Percentiles rank a stretch among this genome's conserved stretches.
Conservation (phyloP, 2,329 filamentous ascomycete species). For the Lecanicillium sp. region DNA sequence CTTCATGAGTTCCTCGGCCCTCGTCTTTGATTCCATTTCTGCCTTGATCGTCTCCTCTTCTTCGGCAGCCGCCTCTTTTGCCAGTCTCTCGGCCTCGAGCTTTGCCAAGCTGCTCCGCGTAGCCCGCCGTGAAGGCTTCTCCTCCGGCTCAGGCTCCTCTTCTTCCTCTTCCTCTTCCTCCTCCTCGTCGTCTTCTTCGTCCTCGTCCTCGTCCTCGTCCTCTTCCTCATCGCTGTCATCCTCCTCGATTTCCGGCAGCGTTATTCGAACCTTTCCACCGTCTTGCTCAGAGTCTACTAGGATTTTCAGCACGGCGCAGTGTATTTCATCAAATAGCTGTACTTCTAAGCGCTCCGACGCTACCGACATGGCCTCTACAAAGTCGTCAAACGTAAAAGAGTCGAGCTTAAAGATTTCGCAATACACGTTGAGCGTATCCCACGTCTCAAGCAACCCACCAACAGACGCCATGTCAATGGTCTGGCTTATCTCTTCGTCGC, state of each 20-base stretch:
- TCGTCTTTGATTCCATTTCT: conserved; percentile 48
- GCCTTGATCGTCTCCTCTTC: conserved; percentile 38
- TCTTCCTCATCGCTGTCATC: conserved; percentile 61
- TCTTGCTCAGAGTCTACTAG: conserved; percentile 69
- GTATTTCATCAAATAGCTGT: conserved; percentile 80
- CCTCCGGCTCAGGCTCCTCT: conserved; percentile 62
- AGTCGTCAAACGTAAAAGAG: conserved; percentile 97
- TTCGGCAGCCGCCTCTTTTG: conserved; percentile 48
- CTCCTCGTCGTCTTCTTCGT: conserved; percentile 48
- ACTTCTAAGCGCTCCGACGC: conserved; percentile 66
- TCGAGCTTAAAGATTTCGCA: conserved; percentile 90
- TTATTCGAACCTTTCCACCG: conserved; percentile 71
- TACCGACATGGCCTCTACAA: conserved; percentile 76
- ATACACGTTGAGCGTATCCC: conserved; percentile 98
- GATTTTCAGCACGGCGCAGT: conserved; percentile 84
- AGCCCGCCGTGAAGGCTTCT: conserved; percentile 58
- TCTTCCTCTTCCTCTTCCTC: conserved; percentile 45
- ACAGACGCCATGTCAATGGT: conserved; percentile 76
- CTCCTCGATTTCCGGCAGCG: conserved; percentile 65
- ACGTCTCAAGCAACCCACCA: conserved; percentile 79
- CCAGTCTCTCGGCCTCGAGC: conserved; percentile 62
- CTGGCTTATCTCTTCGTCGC: conserved; percentile 16
- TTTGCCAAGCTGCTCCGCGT: conserved; percentile 83
- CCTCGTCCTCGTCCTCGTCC: conserved; percentile 52
- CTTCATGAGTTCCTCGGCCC: conserved; percentile 66